These are phyloP conservation scores for Penicillium turbatum DNA, from an alignment of 495 filamentous ascomycete species.

Conservation along the genomic window DNA sequence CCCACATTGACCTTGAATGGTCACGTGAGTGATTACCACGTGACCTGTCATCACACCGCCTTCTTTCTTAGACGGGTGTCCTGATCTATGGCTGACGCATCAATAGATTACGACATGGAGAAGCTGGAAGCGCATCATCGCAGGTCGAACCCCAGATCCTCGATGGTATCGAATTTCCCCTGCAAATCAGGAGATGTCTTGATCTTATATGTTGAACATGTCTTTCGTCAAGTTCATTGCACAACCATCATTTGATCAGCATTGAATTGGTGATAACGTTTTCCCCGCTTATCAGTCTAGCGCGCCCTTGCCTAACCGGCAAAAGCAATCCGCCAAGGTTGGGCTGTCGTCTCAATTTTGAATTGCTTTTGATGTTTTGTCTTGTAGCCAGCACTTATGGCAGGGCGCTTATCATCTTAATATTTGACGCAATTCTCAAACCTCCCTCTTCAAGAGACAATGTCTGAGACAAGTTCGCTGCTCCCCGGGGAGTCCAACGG, in stretches of 20 bases:
- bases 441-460: slow-evolving; percentile 6
- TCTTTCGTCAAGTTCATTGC: neutral
- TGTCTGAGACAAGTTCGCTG: slow-evolving; percentile 30
- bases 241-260: neutral
- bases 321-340: neutral
- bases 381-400: slow-evolving; percentile 1
- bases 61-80: no score
- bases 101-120: neutral
- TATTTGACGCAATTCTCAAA: neutral
- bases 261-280: slow-evolving; percentile 6
- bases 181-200: neutral
- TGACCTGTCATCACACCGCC: slow-evolving; percentile 27
- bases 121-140: no score
- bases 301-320: slow-evolving; percentile 22
- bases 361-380: neutral
- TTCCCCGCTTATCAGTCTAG: slow-evolving; percentile 11
- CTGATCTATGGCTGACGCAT: neutral
- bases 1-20: slow-evolving; percentile 30
- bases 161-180: neutral
- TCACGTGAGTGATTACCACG: slow-evolving; percentile 21
- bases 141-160: neutral
- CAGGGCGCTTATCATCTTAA: neutral
- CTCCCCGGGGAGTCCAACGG: slow-evolving; percentile 22
- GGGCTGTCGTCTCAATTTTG: neutral
- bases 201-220: neutral